Conservation (phyloP, 2,329 filamentous ascomycete genomes). For the Pseudogymnoascus sp. region DNA sequence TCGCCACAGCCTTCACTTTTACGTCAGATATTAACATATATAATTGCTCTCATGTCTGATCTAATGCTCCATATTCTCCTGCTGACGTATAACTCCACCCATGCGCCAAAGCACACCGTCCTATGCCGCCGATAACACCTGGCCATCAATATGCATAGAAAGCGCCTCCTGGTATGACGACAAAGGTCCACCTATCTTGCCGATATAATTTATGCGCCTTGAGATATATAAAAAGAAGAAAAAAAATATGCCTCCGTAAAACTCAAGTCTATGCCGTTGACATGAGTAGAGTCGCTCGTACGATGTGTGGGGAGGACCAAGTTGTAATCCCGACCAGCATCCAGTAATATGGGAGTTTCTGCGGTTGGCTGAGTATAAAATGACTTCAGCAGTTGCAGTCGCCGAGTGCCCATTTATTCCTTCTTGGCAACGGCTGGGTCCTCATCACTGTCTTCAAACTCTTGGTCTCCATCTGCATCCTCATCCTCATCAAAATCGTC, state of each 20-base stretch:
- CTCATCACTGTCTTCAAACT: conserved; percentile 39
- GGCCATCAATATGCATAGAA: conserved; percentile 4
- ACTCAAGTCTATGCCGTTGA: background rate
- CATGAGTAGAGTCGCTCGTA: background rate
- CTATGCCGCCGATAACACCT: conserved; percentile 3
- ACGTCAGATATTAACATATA: background rate
- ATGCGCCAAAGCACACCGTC: conserved; percentile 1
- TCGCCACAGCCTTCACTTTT: conserved; percentile 1
- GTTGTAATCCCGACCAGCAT: background rate
- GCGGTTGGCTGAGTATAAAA: background rate
- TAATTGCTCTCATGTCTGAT: background rate
- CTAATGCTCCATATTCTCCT: conserved; percentile 5
- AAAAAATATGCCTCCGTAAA: background rate
- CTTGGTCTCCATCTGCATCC: conserved; percentile 50
- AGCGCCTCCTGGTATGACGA: conserved; percentile 1
- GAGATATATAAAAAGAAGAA: background rate
- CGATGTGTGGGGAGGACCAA: background rate
- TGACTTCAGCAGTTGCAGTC: background rate
- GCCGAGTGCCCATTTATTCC: background rate
- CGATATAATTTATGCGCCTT: conserved; percentile 4
- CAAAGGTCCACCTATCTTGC: background rate
- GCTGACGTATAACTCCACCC: background rate
- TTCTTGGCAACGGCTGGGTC: conserved; percentile 17
- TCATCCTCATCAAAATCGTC: conserved; percentile 51
- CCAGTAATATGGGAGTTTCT: background rate